Base-by-base conservation (phyloP, 495 filamentous ascomycete species). In the Tuber calosporum region DNA sequence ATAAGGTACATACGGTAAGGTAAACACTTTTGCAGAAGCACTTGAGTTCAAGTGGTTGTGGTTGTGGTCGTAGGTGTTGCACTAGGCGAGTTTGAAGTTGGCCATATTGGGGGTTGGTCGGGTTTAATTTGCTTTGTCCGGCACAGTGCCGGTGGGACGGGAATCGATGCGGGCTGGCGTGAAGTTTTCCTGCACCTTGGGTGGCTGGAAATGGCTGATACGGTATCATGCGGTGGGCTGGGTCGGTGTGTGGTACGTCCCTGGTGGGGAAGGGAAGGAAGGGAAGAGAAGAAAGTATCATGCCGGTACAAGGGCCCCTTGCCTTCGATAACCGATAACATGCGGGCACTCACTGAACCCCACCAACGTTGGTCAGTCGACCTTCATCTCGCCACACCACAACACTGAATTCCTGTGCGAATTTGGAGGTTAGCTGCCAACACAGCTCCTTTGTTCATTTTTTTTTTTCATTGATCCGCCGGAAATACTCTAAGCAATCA, bases 401-500 rank as follows among this genome's bases (percentile, higher is more conserved):
- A 17, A 34, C 53, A 30, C 53, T 1, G 53, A 30, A 34, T 62
- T 34, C 53, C 53, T 34, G 1, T 4, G 1, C 6, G 15, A 30
- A 62, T 4, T 17, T 15, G 26, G 26, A 30, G 34, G 17, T 17
- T 26, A 17, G 15, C 26, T 34, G 34, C 11, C n/a, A 26, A 58
- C 48, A 11, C n/a, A 26, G 9, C 9, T 13, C 48, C n/a, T 58
- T 58, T 26, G 45, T 4, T 19, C n/a, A 58, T 15, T 22, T 13
- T 30, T 30, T 34, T 13, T 30, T 30, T 15, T 15, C 26, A 4
- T 30, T n/a, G 3, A 5, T 34, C 30, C 26, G 13, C 5, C 26
- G 15, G 53, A 15, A 9, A 34, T 30, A 34, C 13, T 62, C 13
- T 17, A 34, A 17, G 13, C n/a, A 77, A 78, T 68, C 71, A 78